Percentiles rank a stretch among this genome's conserved stretches.
Evolutionary conservation across 148 eudicot genomes (phyloP).

Genomic region (Vaccinium vitisidaea): DNA sequence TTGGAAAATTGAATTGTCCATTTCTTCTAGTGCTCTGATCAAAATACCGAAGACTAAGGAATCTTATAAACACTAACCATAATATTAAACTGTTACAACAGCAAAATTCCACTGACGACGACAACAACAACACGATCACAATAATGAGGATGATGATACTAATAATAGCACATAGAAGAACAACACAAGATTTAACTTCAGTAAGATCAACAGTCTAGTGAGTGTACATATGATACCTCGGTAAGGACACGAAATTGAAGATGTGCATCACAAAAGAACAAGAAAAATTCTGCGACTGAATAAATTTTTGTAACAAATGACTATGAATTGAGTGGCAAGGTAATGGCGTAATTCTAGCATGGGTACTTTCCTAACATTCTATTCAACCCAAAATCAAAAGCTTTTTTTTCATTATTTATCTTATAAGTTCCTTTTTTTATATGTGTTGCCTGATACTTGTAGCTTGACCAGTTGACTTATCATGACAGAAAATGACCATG

Average conservation of each 20-base stretch:
- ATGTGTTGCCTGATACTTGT: neutral
- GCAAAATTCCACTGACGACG: neutral
- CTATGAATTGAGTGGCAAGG: neutral
- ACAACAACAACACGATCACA: neutral
- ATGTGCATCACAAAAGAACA: neutral
- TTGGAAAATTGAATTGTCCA: constrained; percentile 32
- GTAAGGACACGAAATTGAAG: neutral
- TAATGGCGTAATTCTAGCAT: neutral
- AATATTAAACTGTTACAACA: neutral
- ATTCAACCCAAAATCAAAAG: constrained; percentile 9
- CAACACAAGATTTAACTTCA: neutral
- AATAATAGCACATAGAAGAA: neutral
- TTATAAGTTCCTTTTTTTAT: neutral
- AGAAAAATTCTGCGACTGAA: neutral
- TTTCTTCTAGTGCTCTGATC: constrained; percentile 1
- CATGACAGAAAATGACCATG: constrained; percentile 10
- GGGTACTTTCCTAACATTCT: neutral
- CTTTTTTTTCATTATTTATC: neutral
- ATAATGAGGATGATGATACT: neutral
- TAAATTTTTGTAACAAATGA: neutral
- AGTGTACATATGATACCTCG: neutral
- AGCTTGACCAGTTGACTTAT: neutral
- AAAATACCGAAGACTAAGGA: neutral
- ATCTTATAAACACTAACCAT: neutral
- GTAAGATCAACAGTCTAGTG: neutral